Base-by-base conservation (phyloP, 129 eudicot genomes). In the Tagetes erecta region DNA sequence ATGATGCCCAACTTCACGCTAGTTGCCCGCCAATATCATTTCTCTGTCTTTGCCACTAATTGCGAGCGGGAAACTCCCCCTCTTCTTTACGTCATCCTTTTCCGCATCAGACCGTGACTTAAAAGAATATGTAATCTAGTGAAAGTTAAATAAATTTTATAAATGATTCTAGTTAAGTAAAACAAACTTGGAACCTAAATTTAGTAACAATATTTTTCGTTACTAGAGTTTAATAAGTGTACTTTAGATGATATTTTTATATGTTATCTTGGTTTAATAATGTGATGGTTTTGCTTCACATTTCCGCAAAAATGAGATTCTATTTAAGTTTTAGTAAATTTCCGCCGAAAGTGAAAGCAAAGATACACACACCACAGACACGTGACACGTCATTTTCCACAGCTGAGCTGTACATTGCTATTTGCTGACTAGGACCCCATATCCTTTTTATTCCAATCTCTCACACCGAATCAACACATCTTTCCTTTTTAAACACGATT, bases 281-380 rank as follows among this genome's bases (percentile, higher is more conserved):
- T 42, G 53, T 3, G 31, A 47, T 12, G 72, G 46, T 60, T 59
- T 80, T 74, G 84, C 84, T 80, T 80, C 76, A 47, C 1, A 74
- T 59, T 35, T 68, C 80, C 50, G 80, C 84, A 74, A 80, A 70
- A 50, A 50, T 37, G 8, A 71, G 65, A 71, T 71, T 8, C 46
- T 50, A 70, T 78, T 58, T 44, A 44, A 44, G 6, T 44, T n/a
- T 53, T 0, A 13, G 5, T 50, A 37, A 74, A 37, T 75, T 75
- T 80, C 72, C 80, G 76, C 84, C 84, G 84, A 80, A 80, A 80
- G 84, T 46, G 64, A 64, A 58, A 62, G 66, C 67, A 70, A 62
- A 71, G 73, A 65, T 52, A 66, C 73, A 74, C 47, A 55, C 75
- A 42, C 58, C 30, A 50, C 57, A 78, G 55, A 63, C 66, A 58